Evolutionary conservation across 257 asterid genomes (phyloP).

Genomic region (Salvia hispanica): DNA sequence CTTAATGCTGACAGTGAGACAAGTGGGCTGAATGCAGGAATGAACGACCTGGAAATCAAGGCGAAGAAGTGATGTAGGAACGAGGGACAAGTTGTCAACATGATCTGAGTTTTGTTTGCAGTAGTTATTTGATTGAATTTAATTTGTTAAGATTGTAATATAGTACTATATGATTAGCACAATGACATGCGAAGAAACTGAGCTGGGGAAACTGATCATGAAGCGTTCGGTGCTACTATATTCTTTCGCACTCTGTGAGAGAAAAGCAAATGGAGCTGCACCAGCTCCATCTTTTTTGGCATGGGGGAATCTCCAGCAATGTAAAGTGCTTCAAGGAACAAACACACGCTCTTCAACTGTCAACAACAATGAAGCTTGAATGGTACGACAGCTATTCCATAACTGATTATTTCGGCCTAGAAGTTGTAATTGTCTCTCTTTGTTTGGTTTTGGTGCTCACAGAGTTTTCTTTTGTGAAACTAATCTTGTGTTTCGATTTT

Average conservation of each 20-base stretch:
- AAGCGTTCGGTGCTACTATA: not conserved
- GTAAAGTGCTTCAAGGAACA: slow-evolving; percentile 11
- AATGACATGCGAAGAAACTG: slow-evolving; percentile 36
- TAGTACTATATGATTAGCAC: slow-evolving; percentile 36
- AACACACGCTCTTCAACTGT: not conserved
- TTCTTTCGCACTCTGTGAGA: too few species aligned
- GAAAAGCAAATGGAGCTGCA: too few species aligned
- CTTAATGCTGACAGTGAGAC: slow-evolving; percentile 42
- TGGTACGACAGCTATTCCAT: not conserved
- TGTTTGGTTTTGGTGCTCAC: slow-evolving; percentile 13
- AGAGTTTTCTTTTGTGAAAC: not conserved
- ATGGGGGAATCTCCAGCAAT: too few species aligned
- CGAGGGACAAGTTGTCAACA: slow-evolving; percentile 31
- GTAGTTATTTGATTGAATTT: slow-evolving; percentile 43
- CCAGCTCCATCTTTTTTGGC: too few species aligned
- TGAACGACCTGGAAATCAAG: slow-evolving; percentile 61
- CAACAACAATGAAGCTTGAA: slow-evolving; percentile 9
- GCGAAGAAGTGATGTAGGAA: slow-evolving; percentile 45
- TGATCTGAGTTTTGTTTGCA: slow-evolving; percentile 44
- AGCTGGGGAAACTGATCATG: slow-evolving; percentile 21
- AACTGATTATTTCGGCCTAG: slow-evolving; percentile 5
- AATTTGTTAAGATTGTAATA: slow-evolving; percentile 44
- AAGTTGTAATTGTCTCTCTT: slow-evolving; percentile 12
- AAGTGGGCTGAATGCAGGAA: slow-evolving; percentile 51
- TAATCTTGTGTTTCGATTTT: slow-evolving; percentile 21